Base-by-base conservation (phyloP, 1,284 basidiomycete species). In the Polyporus tsugae region DNA sequence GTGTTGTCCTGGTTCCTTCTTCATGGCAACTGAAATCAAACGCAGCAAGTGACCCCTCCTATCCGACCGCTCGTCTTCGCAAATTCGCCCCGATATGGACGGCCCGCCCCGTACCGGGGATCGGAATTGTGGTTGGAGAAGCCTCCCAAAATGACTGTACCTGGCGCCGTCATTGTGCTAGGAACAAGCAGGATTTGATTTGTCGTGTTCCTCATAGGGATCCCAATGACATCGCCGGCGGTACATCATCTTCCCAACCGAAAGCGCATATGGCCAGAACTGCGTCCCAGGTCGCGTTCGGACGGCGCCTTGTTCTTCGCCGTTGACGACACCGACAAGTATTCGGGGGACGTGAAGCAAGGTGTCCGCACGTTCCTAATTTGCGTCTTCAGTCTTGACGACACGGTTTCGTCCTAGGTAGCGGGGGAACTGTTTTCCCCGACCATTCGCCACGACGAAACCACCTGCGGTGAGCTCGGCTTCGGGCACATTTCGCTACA, bases 21-120 rank as follows among this genome's bases (percentile, higher is more conserved):
- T 49, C 63, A 42, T 71, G 41, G 64, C 69, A 69, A 68, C 69
- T 69, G 60, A 41, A 22, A 67, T 68, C 71, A 70, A 65, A 49
- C 22, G 19, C 42, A 60, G 63, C 39, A 70, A 29, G 42, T 63
- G 38, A 25, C 29, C n/a, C 65, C 35, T 65, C 65, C 62, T 62
- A 39, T 63, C 10, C 41, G 64, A 64, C 22, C 5, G 41, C 42
- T 58, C 61, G 9, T 63, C 66, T 17, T 65, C 46, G 57, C 33
- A 60, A 15, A 4, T 41, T 15, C 38, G 38, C n/a, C 17, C 25
- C 58, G 64, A 46, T 15, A 25, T n/a, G 25, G 38, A n/a, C 69
- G 69, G 69, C 42, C 69, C 69, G 69, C n/a, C 29, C 55, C 36
- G 25, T 1, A 35, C 29, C 22, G n/a, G 46, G 5, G 46, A 35